Conservation (phyloP, 768 basidiomycete genomes). For the Podaxis mareebaensis region DNA sequence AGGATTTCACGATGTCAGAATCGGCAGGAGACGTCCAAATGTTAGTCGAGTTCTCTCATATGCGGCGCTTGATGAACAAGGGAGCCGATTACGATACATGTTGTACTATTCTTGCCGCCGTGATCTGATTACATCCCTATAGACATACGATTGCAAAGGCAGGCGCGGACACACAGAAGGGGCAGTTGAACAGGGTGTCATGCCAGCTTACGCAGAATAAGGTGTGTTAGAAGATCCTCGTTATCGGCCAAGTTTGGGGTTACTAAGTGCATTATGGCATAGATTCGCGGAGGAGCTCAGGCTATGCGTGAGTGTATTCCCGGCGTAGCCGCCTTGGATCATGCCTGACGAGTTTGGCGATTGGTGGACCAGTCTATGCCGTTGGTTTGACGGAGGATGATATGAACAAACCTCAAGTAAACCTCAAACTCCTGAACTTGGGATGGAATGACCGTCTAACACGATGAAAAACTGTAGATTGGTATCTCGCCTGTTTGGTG, state of each 20-base stretch:
- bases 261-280: background rate
- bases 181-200: conserved; percentile 70
- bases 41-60: conserved; percentile 29
- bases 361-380: conserved; percentile 62
- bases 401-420: conserved; percentile 82
- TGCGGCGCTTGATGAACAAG: background rate
- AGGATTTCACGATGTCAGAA: background rate
- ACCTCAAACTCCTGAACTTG: too few species aligned
- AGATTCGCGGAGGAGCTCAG: conserved; percentile 72
- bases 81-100: background rate
- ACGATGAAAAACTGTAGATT: conserved; percentile 47
- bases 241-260: background rate
- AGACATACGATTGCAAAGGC: conserved; percentile 32
- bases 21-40: conserved; percentile 52
- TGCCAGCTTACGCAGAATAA: conserved; percentile 76
- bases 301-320: conserved; percentile 68
- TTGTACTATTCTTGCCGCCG: background rate
- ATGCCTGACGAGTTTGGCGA: background rate
- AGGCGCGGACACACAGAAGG: conserved; percentile 27
- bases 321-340: background rate
- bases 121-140: conserved; percentile 31
- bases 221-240: conserved; percentile 33
- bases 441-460: conserved; percentile 10
- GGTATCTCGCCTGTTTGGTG: conserved; percentile 91
- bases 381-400: conserved; percentile 76